Evolutionary conservation across 371 early-diverging fungal genomes (phyloP), one percentile per base, ranked within the genome.

Genomic region (Conidiobolus incongruus): DNA sequence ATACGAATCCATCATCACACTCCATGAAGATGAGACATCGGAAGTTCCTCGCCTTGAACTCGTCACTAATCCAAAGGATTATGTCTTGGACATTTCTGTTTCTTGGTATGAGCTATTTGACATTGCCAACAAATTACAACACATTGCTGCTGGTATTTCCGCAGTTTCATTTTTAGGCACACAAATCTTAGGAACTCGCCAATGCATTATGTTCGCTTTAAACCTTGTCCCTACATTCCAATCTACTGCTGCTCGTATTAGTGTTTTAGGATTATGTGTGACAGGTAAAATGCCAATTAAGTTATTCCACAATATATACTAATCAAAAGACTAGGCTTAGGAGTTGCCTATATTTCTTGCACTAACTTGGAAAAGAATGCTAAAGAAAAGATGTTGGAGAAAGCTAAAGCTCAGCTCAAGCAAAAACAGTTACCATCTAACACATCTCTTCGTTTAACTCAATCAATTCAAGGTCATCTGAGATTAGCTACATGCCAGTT

Each of bases 41-140:
- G 43, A 33, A 6, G 33, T 34, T 15, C 20, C 19, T 4, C 33
- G 43, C 31, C 43, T 34, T 33, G 15, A 15, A 23, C n/a, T 20
- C 10, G 11, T 4, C 5, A 16, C 8, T 19, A 43, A 43, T 15
- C 8, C 7, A 13, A 22, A 6, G n/a, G 43, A 43, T 20, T 6
- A 13, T 5, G 10, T 43, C 8, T 2, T 34, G 4, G 32, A 20
- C 4, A 23, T 43, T 13, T 7, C 31, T 2, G 2, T 43, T 13
- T 20, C 43, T n/a, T 43, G 30, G 30, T 30, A 16, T 19, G 33
- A 43, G 35, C 15, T 43, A 2, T 29, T 43, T 11, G 43, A 43
- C 34, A 22, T 43, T 10, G 19, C 26, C 16, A 12, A 7, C 34
- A 43, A 43, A 22, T 13, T 43, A 7, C 15, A 22, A 33, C 12